Conservation (phyloP, 768 basidiomycete species). For the Xerocomellus chrysenteron region DNA sequence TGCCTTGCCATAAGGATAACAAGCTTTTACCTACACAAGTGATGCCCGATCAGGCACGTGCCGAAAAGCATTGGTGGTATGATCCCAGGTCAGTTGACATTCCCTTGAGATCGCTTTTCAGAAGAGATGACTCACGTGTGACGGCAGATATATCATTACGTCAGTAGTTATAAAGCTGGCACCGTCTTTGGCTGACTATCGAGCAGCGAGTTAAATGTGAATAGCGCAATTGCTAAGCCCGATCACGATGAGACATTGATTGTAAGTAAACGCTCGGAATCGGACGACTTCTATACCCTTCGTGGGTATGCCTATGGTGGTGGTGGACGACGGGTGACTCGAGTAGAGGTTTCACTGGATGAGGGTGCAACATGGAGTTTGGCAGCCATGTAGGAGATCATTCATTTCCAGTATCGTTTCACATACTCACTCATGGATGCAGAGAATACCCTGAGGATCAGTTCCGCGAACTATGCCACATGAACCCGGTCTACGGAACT, state of each 20-base stretch:
- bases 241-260: constrained; percentile 49
- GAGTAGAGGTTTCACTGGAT: constrained; percentile 58
- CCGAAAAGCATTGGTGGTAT: constrained; percentile 55
- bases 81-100: constrained; percentile 39
- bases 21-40: constrained; percentile 57
- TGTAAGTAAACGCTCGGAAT: constrained; percentile 6
- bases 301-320: constrained; percentile 64
- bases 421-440: neutral
- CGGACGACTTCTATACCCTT: constrained; percentile 36
- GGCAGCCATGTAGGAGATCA: constrained; percentile 34
- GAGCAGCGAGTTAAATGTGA: constrained; percentile 57
- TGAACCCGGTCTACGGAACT: constrained; percentile 45
- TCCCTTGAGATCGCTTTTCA: neutral
- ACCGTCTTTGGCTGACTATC: constrained; percentile 20
- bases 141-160: constrained; percentile 33
- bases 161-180: constrained; percentile 13
- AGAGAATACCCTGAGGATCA: constrained; percentile 51
- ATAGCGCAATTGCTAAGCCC: constrained; percentile 55
- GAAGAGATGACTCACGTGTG: neutral
- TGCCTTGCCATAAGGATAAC: constrained; percentile 42
- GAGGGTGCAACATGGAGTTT: constrained; percentile 51
- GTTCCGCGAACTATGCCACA: constrained; percentile 39
- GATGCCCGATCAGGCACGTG: constrained; percentile 50
- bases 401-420: neutral
- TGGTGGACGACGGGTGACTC: constrained; percentile 55